Base-by-base conservation (phyloP, 2,329 filamentous ascomycete genomes). In the Pseudogymnoascus verrucosus region DNA sequence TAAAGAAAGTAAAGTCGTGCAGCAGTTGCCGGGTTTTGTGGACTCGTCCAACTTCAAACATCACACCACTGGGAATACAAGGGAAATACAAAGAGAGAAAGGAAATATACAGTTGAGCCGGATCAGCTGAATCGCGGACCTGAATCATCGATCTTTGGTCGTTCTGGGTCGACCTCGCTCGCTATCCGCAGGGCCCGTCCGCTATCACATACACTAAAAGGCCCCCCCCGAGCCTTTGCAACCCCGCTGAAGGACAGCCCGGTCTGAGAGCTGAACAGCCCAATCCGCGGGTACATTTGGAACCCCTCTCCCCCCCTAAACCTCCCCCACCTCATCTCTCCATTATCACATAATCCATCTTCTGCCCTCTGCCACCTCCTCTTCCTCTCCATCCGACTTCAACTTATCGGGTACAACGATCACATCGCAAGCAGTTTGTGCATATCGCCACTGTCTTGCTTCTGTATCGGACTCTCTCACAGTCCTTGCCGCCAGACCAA, bases 271-370 rank as follows among this genome's bases (percentile, higher is more conserved):
- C 37, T 40, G 37, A 40, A 16, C 37, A 34, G 7, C 37, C 37
- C 37, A 40, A 40, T 40, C 37, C 37, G 37, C 37, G n/a, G 37
- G 37, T 40, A 40, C 37, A 40, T 3, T 40, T 72, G 69, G 74
- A 72, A 69, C 71, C 72, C 64, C 68, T 72, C 71, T 71, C 69
- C 68, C 69, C 67, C 68, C 64, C 64, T 63, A 61, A 71, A 67
- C 70, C 65, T 67, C 68, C 67, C 68, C 69, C 67, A 69, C 69
- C 64, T 69, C 39, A 42, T 42, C 39, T 14, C 36, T 42, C 39
- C 39, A 42, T 42, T 42, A 42, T 42, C 39, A 42, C 16, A 42
- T 42, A 42, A 42, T 42, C 39, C 39, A 42, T 42, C 39, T 42
- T n/a, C 39, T 42, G 16, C 39, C 39, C 39, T 19, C 39, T 19